These are phyloP conservation scores for Rhizopus sp. DNA, from an alignment of 371 early-diverging fungal genomes.

Conservation along the genomic window DNA sequence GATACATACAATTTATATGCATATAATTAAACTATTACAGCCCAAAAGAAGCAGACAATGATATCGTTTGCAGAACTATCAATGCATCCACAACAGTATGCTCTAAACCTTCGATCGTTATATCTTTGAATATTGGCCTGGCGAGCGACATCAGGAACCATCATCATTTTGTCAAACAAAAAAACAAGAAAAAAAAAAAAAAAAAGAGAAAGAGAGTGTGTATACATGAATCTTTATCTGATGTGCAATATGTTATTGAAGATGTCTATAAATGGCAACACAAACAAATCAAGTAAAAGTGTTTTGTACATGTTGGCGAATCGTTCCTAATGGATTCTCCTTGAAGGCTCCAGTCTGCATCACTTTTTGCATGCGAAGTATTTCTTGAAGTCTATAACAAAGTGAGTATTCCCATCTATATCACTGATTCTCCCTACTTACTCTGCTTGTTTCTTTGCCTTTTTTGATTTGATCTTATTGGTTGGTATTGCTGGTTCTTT, in stretches of 20 bases:
- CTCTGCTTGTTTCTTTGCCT: conserved; percentile 57
- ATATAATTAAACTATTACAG: conserved; percentile 18
- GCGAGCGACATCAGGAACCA: not conserved
- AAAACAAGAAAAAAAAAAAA: conserved; percentile 5
- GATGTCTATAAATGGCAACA: conserved; percentile 18
- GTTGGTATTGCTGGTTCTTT: conserved; percentile 28
- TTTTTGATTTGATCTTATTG: conserved; percentile 46
- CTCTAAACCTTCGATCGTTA: conserved; percentile 8
- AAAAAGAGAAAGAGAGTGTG: not conserved
- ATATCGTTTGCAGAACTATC: conserved; percentile 17
- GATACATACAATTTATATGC: not conserved
- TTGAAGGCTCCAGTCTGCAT: conserved; percentile 70
- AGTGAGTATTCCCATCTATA: no score
- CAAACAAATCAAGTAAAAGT: conserved; percentile 43
- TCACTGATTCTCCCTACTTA: conserved; percentile 25
- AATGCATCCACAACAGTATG: conserved; percentile 36
- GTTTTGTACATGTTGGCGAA: conserved; percentile 73
- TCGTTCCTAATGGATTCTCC: conserved; percentile 65
- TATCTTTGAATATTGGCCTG: not conserved
- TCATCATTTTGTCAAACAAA: not conserved
- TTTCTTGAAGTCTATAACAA: conserved; percentile 58
- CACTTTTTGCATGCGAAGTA: conserved; percentile 71
- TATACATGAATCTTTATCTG: not conserved
- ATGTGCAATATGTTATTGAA: conserved; percentile 4
- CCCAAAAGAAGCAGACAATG: conserved; percentile 32